Base-by-base conservation (phyloP, 1,139 yeast genomes). In the Geotrichum australiense region DNA sequence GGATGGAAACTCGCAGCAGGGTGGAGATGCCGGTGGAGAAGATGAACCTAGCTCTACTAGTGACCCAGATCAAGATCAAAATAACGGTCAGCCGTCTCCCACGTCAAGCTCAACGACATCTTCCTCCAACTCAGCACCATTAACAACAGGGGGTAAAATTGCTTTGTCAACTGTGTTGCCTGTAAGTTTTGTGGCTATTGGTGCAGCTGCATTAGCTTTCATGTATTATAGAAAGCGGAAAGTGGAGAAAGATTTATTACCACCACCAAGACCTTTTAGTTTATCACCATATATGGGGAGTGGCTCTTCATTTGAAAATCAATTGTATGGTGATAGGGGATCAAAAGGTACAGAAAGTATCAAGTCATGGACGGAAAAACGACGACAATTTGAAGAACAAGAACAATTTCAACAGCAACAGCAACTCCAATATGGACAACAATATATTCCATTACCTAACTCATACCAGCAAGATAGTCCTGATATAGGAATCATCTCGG, bases 151-250 rank as follows among this genome's bases (percentile, higher is more conserved):
- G 1, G 56, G 57, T 3, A 53, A 61, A 31, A 64, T 63, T 5
- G 64, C 64, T 3, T 45, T 62, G 11, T 59, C 64, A 1, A 62
- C 66, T 1, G 51, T 61, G 18, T 46, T 62, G 23, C 66, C 66
- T 2, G 40, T 63, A 8, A 47, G 60, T 11, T 48, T 50, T 5
- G 44, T 51, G 8, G 50, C 50, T 14, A 40, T 42, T 1, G 39
- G 43, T 1, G 57, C 48, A 3, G 54, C 50, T 4, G 56, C 51
- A 5, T 39, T 47, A 5, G 54, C 60, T 47, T 50, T 57, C 16
- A 23, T 47, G 14, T 47, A 46, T 31, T 24, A 41, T 14, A 35
- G 38, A 27, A 32, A 36, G 18, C 42, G 29, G 37, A 24, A 28
- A 25, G 34, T 34, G 26, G 39, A 42, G 26, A 21, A 38, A 18